Evolutionary conservation across 139 green algal genomes (phyloP), one percentile per base, ranked within the genome.

Genomic region (Chlorella sp.): DNA sequence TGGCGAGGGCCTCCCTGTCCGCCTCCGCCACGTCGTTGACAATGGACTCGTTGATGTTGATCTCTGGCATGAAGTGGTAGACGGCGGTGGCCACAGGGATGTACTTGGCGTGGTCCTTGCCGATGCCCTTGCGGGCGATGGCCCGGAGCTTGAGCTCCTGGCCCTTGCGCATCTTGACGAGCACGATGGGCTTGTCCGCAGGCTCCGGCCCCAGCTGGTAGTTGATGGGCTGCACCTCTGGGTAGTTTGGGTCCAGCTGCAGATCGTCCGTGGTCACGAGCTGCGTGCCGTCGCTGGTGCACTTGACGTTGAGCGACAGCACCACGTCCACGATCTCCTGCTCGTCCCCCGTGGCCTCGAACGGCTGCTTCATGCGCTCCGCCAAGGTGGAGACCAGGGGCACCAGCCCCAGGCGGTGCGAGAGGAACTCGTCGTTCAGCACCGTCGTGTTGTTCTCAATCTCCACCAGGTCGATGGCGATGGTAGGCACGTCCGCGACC

Each of bases 101-200:
- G 91, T 92, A 99, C 83, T 99, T 99, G 26, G 95, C 95, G 74
- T 99, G 95, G 81, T 99, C 95, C 77, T 98, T 99, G 31, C 92
- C 95, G 23, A 97, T 93, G 27, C 93, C 93, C 75, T 97, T 94
- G 62, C 91, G 86, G 14, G 92, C 93, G 26, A 90, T 90, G 31
- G 89, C 90, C 17, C 77, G 72, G 35, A 99, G 85, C 64, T 90
- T 92, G 0, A 99, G 80, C 75, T 97, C 89, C 77, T 96, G 90
- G 3, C 79, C 79, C 33, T 88, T 90, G 2, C 92, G 77, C 82
- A 98, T 80, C 80, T 98, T 98, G 3, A 94, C 89, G 24, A 98
- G 89, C 30, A 97, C 77, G 36, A 97, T 89, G 63, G 81, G 81
- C 64, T 86, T 87, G 42, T 77, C 62, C 17, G 32, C 49, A 81